phyloP scores from a whole-genome alignment of 805 yeast genomes.

The Suhomyces sp. region DNA sequence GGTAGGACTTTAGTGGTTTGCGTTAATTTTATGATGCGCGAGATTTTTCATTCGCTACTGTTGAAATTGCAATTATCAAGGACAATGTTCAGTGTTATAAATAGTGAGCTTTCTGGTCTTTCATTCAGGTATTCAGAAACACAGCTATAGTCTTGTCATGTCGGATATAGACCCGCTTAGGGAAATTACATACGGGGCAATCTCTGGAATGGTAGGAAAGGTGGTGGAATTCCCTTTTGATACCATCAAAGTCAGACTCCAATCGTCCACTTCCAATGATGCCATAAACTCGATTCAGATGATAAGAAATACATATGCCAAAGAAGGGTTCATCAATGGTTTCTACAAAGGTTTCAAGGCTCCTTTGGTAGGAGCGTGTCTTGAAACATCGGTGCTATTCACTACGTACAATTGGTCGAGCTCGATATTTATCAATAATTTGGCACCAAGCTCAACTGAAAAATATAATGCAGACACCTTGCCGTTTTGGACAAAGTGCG shows the following conservation, averaged over 20 bases:
- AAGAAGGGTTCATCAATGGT: slow-evolving; percentile 71
- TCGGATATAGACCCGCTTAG: slow-evolving; percentile 18
- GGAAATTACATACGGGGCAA: slow-evolving; percentile 49
- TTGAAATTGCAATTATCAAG: not conserved
- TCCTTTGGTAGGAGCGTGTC: slow-evolving; percentile 86
- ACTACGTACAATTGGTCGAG: slow-evolving; percentile 50
- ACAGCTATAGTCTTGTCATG: not conserved
- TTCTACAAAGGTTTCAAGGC: slow-evolving; percentile 78
- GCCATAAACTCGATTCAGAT: slow-evolving; percentile 63
- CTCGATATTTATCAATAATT: slow-evolving; percentile 24
- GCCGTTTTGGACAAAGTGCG: slow-evolving; percentile 45
- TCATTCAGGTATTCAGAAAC: not conserved
- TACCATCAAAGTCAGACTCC: slow-evolving; percentile 84
- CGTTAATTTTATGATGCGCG: not conserved
- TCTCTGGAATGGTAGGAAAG: slow-evolving; percentile 82
- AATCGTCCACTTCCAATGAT: slow-evolving; percentile 48
- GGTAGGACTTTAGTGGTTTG: too few relatives aligned
- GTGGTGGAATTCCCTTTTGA: slow-evolving; percentile 89
- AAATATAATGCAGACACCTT: slow-evolving; percentile 22
- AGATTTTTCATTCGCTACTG: slow-evolving; percentile 1
- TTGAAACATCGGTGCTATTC: slow-evolving; percentile 81
- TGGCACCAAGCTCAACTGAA: not conserved
- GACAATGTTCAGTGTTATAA: not conserved
- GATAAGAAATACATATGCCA: slow-evolving; percentile 53
- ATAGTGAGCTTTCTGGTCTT: not conserved